Evolutionary conservation across 208 protist genomes (phyloP).

Genomic region (Zelonia costaricensis): DNA sequence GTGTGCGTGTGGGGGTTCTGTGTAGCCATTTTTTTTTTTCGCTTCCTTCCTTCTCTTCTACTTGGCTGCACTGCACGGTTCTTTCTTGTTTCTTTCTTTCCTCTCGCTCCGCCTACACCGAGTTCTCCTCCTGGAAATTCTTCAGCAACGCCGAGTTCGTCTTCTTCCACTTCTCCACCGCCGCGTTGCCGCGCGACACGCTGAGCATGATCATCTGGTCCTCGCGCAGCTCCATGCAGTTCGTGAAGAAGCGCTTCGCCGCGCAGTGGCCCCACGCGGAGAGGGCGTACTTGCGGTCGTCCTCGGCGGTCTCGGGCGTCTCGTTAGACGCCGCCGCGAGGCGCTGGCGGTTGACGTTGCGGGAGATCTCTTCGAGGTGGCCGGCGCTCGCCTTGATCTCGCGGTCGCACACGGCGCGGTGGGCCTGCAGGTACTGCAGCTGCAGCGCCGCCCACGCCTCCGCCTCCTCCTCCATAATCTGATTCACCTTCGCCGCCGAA

Average conservation of each 20-base stretch:
- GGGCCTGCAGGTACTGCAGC: constrained; percentile 37
- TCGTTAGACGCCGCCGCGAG: constrained; percentile 25
- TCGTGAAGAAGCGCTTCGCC: constrained; percentile 77
- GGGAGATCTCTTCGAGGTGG: constrained; percentile 44
- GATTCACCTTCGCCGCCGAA: constrained; percentile 34
- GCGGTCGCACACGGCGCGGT: constrained; percentile 30
- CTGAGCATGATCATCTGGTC: constrained; percentile 41
- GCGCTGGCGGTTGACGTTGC: constrained; percentile 48
- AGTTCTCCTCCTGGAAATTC: constrained; percentile 32
- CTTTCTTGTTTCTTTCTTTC: constrained; percentile 13
- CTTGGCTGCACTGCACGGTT: background rate
- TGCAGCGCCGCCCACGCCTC: constrained; percentile 42
- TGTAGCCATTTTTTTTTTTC: too few relatives aligned
- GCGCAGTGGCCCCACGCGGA: constrained; percentile 67
- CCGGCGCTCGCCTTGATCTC: constrained; percentile 26
- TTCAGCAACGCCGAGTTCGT: constrained; percentile 30
- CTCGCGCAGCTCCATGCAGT: constrained; percentile 73
- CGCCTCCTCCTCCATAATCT: constrained; percentile 54
- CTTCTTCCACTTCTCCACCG: constrained; percentile 52
- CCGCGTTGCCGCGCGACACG: constrained; percentile 33
- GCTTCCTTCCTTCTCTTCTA: background rate
- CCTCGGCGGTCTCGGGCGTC: constrained; percentile 41
- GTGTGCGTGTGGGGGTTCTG: too few relatives aligned
- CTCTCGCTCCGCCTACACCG: constrained; percentile 3
- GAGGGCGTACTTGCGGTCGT: constrained; percentile 58